These are phyloP conservation scores for Arthroderma sp. DNA, from an alignment of 2,329 filamentous ascomycete genomes.

Conservation along the genomic window DNA sequence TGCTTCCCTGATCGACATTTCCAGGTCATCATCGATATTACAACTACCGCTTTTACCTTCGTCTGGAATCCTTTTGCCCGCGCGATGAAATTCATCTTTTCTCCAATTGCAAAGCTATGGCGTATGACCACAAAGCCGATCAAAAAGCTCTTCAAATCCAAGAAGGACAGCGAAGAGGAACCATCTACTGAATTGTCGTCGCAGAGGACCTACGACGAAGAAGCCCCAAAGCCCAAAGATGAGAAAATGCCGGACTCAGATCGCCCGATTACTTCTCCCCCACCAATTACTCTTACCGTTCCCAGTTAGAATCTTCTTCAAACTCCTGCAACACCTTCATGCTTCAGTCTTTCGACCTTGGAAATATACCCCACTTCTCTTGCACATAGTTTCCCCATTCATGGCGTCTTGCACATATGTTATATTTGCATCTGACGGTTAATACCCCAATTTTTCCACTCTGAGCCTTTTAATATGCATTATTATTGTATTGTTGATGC, in stretches of 20 bases:
- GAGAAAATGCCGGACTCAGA: slow-evolving; percentile 1
- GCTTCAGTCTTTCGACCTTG: too few relatives aligned
- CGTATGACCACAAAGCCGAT: too few relatives aligned
- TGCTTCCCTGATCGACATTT: slow-evolving; percentile 60
- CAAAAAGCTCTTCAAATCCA: too few relatives aligned
- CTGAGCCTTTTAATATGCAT: too few relatives aligned
- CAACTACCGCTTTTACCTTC: slow-evolving; percentile 41
- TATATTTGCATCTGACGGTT: too few relatives aligned
- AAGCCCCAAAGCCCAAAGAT: slow-evolving; percentile 2
- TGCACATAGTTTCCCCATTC: too few relatives aligned
- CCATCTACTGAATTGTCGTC: slow-evolving; percentile 11
- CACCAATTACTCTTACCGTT: slow-evolving; percentile 29
- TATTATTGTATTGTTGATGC: too few relatives aligned
- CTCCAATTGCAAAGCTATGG: slow-evolving; percentile 17
- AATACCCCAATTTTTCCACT: too few relatives aligned
- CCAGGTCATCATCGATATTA: slow-evolving; percentile 31
- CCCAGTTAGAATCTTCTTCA: slow-evolving; percentile 13
- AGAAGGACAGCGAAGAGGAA: not conserved
- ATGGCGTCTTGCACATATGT: too few relatives aligned
- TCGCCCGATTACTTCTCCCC: slow-evolving; percentile 13
- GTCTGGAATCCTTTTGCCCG: slow-evolving; percentile 32
- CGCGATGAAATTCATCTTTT: slow-evolving; percentile 17
- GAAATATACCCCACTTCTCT: too few relatives aligned
- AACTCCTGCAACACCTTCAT: not conserved
- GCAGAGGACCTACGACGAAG: slow-evolving; percentile 6